Base-by-base conservation (phyloP, 2,329 filamentous ascomycete genomes). In the Leptographium galeiforme region DNA sequence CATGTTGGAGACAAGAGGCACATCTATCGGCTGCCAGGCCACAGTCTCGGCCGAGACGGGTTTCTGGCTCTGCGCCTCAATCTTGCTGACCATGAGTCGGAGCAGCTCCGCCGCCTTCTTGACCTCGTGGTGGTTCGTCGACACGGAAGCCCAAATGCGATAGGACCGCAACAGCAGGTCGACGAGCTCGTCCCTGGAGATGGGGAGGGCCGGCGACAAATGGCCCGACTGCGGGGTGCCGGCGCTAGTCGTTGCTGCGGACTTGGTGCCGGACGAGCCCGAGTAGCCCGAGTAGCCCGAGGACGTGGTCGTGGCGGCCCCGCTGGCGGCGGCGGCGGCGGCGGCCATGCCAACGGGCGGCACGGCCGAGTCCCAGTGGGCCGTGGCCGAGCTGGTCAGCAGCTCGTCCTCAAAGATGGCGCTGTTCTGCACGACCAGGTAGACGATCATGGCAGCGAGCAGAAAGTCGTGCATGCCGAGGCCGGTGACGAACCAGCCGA, bases 381-480 rank as follows among this genome's bases (percentile, higher is more conserved):
- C 32, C 1, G 47, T 40, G 18, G 47, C 8, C 34, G n/a, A 10
- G 14, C 5, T 33, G 19, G 19, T 40, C 25, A 19, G 34, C 18
- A 59, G 57, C 52, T 59, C 57, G 33, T 39, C 33, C 30, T 48
- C 53, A 33, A 59, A 58, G 19, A 52, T 32, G 41, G 62, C 63
- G 19, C 70, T 66, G 60, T 70, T 72, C 57, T 72, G 70, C 30
- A 74, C 61, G 18, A 74, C 65, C 18, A 84, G 65, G 56, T 77
- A 82, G 4, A 84, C 60, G 14, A 84, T 72, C 72, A 81, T 79
- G 53, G 76, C 73, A 0, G 79, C 79, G 2, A 84, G 70, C 51
- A 84, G 66, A 50, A 79, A 84, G 61, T 84, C 80, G 50, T 82
- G 78, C 51, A 78, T 72, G 12, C 75, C 72, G 5, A 84, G 65